Evolutionary conservation across 345 rosid genomes (phyloP).

Genomic region (Brassica cretica): DNA sequence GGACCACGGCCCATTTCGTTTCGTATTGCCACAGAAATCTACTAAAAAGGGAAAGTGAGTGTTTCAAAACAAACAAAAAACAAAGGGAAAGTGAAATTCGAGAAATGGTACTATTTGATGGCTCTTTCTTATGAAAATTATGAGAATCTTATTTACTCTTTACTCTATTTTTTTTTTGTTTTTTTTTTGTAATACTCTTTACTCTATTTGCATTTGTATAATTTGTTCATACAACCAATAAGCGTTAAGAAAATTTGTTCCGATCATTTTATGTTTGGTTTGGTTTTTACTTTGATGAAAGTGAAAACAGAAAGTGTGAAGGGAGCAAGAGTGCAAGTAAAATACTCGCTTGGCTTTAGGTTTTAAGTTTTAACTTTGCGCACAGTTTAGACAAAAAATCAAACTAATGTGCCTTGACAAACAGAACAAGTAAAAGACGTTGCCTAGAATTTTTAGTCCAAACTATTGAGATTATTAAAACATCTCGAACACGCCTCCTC

Average conservation of each 20-base stretch:
- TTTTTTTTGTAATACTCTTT: too few relatives aligned
- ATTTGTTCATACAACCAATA: background rate
- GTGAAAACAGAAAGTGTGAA: background rate
- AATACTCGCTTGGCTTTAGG: background rate
- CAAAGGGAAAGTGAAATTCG: background rate
- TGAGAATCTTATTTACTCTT: background rate
- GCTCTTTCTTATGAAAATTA: background rate
- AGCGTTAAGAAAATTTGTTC: background rate
- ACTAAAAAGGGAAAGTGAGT: background rate
- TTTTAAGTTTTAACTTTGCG: background rate
- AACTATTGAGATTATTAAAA: background rate
- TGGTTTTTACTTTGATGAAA: background rate
- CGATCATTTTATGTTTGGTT: background rate
- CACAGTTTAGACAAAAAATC: background rate
- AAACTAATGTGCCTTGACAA: background rate
- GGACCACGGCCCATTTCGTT: background rate
- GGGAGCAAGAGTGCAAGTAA: background rate
- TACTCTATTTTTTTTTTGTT: too few relatives aligned
- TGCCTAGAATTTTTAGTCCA: background rate
- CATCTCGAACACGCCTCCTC: conserved; percentile 25
- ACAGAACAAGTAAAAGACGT: conserved; percentile 1
- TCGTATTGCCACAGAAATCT: background rate
- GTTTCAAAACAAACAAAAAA: too few relatives aligned
- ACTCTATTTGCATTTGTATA: too few relatives aligned
- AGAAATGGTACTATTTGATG: background rate